Percentiles rank a stretch among this genome's conserved stretches.
phyloP scores from a whole-genome alignment of 345 rosid species.

The Heritiera fomes region DNA sequence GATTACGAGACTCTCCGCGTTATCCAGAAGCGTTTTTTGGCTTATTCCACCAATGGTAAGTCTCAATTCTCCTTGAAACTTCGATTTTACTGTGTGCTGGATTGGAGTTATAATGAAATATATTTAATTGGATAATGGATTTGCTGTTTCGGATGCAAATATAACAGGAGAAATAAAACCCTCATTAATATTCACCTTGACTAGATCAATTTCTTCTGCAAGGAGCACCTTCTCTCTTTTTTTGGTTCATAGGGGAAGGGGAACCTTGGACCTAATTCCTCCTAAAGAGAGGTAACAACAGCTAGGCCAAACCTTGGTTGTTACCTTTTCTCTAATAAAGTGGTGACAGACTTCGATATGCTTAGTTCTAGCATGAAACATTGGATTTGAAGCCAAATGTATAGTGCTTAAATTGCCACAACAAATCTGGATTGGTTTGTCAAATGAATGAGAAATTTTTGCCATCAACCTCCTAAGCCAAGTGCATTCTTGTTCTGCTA shows the following conservation, averaged over 20 bases:
- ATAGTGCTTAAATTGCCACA: background rate
- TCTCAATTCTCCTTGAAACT: conserved; percentile 9
- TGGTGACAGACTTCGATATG: background rate
- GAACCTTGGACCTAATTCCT: too few species aligned
- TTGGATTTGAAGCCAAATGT: background rate
- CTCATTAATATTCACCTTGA: too few species aligned
- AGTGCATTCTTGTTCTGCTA: background rate
- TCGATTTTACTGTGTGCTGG: background rate
- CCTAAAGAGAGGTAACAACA: too few species aligned
- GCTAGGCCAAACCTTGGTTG: too few species aligned
- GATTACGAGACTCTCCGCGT: conserved; percentile 73
- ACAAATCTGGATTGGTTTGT: background rate
- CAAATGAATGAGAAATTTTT: background rate
- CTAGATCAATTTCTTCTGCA: too few species aligned
- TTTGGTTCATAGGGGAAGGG: too few species aligned
- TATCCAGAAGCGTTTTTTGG: conserved; percentile 68
- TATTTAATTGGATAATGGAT: background rate
- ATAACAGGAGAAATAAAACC: background rate
- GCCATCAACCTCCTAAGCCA: background rate
- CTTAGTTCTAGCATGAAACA: conserved; percentile 6
- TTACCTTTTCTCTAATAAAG: background rate
- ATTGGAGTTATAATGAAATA: background rate
- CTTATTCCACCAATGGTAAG: conserved; percentile 52
- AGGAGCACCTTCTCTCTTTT: background rate
- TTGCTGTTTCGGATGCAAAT: background rate